These are phyloP conservation scores for Podospora conica DNA, from an alignment of 495 filamentous ascomycete genomes.

Conservation along the genomic window DNA sequence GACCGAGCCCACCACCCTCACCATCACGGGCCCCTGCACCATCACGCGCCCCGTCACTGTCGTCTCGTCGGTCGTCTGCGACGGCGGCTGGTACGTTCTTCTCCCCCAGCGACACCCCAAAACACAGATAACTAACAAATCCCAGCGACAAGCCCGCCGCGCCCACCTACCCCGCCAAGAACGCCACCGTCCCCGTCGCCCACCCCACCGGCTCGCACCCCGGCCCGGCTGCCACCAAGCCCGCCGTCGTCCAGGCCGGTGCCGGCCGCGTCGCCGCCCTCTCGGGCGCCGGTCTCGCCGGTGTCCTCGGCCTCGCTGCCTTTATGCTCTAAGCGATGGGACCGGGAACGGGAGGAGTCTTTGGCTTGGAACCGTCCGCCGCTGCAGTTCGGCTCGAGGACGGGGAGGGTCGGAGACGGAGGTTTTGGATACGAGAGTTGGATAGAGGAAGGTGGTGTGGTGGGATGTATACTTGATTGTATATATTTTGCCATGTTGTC, in stretches of 20 bases:
- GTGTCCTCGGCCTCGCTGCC: conserved; percentile 67
- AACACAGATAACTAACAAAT: conserved; percentile 3
- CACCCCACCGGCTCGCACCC: conserved; percentile 29
- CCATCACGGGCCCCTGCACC: conserved; percentile 73
- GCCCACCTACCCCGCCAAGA: conserved; percentile 20
- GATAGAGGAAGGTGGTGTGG: background rate
- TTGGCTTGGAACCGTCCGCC: background rate
- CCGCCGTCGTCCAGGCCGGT: conserved; percentile 47
- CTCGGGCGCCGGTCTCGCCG: conserved; percentile 65
- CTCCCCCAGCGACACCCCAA: background rate
- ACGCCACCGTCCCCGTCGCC: conserved; percentile 28
- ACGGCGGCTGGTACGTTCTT: conserved; percentile 54
- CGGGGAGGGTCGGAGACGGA: background rate
- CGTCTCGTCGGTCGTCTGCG: conserved; percentile 58
- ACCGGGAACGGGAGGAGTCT: background rate
- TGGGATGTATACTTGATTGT: background rate
- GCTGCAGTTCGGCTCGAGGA: background rate
- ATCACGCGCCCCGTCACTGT: conserved; percentile 62
- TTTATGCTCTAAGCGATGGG: conserved; percentile 60
- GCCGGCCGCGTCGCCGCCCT: conserved; percentile 60
- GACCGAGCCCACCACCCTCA: conserved; percentile 72
- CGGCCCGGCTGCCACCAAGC: conserved; percentile 22
- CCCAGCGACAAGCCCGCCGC: background rate
- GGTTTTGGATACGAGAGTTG: background rate
- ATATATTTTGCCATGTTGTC: background rate